A percentile compares a stretch with the other conserved stretches of the same genome.
Evolutionary conservation across 2,329 filamentous ascomycete species (phyloP).

Genomic region (Fusarium heterosporum): DNA sequence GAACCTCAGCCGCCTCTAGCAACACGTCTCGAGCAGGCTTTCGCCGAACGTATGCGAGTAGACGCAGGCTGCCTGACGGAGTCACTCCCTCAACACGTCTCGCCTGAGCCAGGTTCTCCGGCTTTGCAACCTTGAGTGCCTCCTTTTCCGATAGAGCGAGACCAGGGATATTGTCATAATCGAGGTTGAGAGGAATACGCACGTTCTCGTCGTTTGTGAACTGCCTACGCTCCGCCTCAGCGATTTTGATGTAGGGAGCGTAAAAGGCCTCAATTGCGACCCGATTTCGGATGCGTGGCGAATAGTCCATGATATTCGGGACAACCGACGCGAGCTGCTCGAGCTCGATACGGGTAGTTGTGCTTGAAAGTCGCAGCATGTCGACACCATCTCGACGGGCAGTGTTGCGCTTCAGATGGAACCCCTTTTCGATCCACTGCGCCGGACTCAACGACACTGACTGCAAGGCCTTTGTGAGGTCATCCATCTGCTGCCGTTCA

Average conservation of each 20-base stretch:
- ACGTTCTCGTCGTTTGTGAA: conserved; percentile 83
- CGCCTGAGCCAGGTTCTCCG: conserved; percentile 90
- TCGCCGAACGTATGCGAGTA: conserved; percentile 71
- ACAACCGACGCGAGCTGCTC: conserved; percentile 68
- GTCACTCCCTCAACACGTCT: conserved; percentile 85
- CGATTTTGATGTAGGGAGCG: conserved; percentile 84
- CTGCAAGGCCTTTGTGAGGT: conserved; percentile 72
- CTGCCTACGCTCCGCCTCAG: conserved; percentile 72
- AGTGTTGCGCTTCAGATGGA: conserved; percentile 74
- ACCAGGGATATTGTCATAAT: conserved; percentile 79
- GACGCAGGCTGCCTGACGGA: conserved; percentile 67
- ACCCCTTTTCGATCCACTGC: conserved; percentile 77
- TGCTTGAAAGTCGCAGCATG: conserved; percentile 75
- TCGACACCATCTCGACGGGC: conserved; percentile 80
- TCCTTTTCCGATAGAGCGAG: conserved; percentile 84
- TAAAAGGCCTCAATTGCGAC: conserved; percentile 87
- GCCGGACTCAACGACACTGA: conserved; percentile 68
- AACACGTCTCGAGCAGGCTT: conserved; percentile 16
- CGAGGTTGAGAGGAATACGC: conserved; percentile 76
- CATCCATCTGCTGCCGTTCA: conserved; percentile 74
- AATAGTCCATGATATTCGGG: conserved; percentile 66
- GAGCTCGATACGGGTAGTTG: conserved; percentile 58
- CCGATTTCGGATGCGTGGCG: conserved; percentile 70
- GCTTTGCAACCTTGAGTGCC: conserved; percentile 75
- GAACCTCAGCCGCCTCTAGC: conserved; percentile 3